These are phyloP conservation scores for Lepidium campestre DNA, from an alignment of 441 rosid genomes.

Conservation along the genomic window DNA sequence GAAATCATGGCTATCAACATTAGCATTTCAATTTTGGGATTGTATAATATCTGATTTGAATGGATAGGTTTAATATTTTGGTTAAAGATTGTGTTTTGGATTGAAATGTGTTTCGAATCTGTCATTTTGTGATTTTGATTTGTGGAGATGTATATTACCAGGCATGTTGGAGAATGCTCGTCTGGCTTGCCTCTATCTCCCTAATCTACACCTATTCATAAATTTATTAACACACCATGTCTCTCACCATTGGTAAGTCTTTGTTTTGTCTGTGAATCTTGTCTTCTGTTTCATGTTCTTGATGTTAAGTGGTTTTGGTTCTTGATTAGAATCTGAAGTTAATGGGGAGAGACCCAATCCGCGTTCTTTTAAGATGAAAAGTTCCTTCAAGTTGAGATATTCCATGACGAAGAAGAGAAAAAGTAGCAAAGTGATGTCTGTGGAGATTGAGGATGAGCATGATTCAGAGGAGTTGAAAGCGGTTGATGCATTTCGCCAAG, in stretches of 20 bases:
- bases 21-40: too few species aligned
- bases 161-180: constrained; percentile 18
- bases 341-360: constrained; percentile 30
- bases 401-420: constrained; percentile 61
- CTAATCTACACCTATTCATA: constrained; percentile 8
- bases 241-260: constrained; percentile 35
- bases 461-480: constrained; percentile 60
- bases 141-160: neutral
- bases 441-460: constrained; percentile 50
- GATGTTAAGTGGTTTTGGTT: neutral
- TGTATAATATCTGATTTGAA: too few species aligned
- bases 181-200: constrained; percentile 31
- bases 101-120: neutral
- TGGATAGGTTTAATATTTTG: too few species aligned
- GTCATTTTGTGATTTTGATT: neutral
- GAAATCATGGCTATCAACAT: too few species aligned
- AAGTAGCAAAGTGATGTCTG: constrained; percentile 61
- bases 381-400: constrained; percentile 63
- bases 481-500: constrained; percentile 74
- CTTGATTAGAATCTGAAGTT: constrained; percentile 25
- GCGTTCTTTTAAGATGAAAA: constrained; percentile 52
- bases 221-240: constrained; percentile 23
- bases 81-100: neutral
- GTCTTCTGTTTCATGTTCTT: neutral
- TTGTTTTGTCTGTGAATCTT: constrained; percentile 10